Percentiles rank a stretch among this genome's conserved stretches.
phyloP scores from a whole-genome alignment of 2,329 filamentous ascomycete genomes.

The Aspergillus luchuensis region DNA sequence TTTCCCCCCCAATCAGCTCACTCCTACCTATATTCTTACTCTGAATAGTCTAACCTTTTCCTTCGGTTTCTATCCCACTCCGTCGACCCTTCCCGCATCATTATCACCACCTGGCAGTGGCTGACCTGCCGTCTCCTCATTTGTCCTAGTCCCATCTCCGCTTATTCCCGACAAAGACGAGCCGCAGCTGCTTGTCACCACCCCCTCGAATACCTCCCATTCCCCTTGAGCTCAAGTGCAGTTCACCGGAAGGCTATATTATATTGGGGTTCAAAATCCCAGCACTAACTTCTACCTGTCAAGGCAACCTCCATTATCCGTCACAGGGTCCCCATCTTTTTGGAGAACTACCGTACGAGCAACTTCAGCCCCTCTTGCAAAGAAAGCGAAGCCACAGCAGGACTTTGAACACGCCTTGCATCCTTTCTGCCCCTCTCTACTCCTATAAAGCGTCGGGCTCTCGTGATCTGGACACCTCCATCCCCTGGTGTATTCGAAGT shows the following conservation, averaged over 20 bases:
- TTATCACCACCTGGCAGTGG: slow-evolving; percentile 1
- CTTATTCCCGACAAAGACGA: slow-evolving; percentile 10
- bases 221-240: background rate
- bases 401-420: background rate
- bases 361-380: background rate
- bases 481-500: slow-evolving; percentile 14
- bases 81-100: background rate
- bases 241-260: background rate
- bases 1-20: background rate
- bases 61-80: background rate
- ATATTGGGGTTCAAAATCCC: background rate
- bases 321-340: background rate
- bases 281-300: background rate
- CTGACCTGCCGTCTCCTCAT: background rate
- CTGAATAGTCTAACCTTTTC: background rate
- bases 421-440: background rate
- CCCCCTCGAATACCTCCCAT: background rate
- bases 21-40: slow-evolving; percentile 6
- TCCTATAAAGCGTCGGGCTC: background rate
- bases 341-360: background rate
- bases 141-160: slow-evolving; percentile 6
- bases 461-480: background rate
- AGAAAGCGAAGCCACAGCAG: background rate
- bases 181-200: slow-evolving; percentile 11
- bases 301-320: background rate